Percentiles rank a stretch among this genome's conserved stretches.
phyloP scores from a whole-genome alignment of 2,329 filamentous ascomycete genomes.

The Coleophoma crateriformis region DNA sequence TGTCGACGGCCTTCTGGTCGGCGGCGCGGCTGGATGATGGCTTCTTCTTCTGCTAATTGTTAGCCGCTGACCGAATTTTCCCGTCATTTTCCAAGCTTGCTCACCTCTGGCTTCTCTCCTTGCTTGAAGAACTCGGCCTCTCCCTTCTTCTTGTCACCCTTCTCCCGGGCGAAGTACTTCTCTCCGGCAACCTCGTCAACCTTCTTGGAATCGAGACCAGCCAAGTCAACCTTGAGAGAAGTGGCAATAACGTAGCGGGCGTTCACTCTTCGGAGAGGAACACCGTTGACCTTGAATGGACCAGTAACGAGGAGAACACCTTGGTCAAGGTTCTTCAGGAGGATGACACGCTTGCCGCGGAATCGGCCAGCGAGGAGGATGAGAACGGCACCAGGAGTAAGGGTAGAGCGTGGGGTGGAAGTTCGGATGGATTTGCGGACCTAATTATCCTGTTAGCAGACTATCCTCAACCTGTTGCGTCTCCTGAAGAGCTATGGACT shows the following conservation, averaged over 20 bases:
- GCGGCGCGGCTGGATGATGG: constrained; percentile 84
- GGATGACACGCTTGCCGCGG: constrained; percentile 99
- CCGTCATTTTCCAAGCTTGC: constrained; percentile 25
- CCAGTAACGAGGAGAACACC: constrained; percentile 98
- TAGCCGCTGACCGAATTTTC: constrained; percentile 6
- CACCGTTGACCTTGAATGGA: constrained; percentile 99
- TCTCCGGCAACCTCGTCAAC: constrained; percentile 65
- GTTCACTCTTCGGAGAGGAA: constrained; percentile 92
- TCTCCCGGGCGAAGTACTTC: constrained; percentile 97
- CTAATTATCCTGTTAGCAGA: constrained; percentile 42
- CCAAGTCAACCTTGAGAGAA: constrained; percentile 77
- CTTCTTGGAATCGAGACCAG: constrained; percentile 86
- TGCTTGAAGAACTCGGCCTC: constrained; percentile 99
- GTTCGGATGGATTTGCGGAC: constrained; percentile 90
- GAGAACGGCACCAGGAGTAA: constrained; percentile 91
- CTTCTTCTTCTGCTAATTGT: constrained; percentile 80
- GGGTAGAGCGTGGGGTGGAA: constrained; percentile 80
- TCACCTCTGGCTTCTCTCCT: constrained; percentile 94
- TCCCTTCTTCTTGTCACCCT: constrained; percentile 88
- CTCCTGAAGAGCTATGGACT: no score
- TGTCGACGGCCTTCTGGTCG: constrained; percentile 98
- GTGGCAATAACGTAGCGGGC: constrained; percentile 91
- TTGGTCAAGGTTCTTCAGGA: constrained; percentile 96
- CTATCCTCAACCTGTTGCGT: no score
- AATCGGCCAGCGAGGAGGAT: constrained; percentile 99